These are phyloP conservation scores for Solanum hybrid DNA, from an alignment of 305 asterid genomes.

Conservation along the genomic window DNA sequence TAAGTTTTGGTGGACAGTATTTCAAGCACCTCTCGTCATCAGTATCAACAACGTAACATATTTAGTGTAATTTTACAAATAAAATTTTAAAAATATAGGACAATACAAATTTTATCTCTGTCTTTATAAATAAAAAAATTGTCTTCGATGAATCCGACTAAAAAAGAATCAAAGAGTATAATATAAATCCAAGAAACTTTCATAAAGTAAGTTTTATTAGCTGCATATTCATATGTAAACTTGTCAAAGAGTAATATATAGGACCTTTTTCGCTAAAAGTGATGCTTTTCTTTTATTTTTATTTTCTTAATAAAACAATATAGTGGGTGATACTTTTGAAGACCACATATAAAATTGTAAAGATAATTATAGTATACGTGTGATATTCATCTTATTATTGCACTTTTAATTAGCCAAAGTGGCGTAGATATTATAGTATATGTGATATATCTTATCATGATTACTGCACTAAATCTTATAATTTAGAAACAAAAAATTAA, in stretches of 20 bases:
- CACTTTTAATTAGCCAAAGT: neutral
- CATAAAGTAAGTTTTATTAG: neutral
- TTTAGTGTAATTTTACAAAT: neutral
- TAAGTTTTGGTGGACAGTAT: neutral
- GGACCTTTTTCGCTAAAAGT: neutral
- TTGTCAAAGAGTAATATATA: neutral
- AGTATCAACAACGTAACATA: neutral
- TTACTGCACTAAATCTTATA: neutral
- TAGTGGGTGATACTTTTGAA: neutral
- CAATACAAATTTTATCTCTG: neutral
- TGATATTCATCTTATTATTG: neutral
- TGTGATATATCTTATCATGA: neutral
- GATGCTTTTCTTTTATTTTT: neutral
- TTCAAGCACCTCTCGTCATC: fast-evolving
- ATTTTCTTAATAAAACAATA: neutral
- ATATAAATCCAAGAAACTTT: neutral
- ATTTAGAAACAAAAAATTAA: neutral
- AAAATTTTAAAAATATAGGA: no score
- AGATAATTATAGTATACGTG: neutral
- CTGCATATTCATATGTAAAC: neutral
- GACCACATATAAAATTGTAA: neutral
- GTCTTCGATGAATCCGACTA: no score
- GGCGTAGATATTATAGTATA: neutral
- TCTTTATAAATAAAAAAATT: neutral
- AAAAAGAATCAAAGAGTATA: neutral